phyloP scores from a whole-genome alignment of 2,329 filamentous ascomycete species.

The Fusarium sp. region DNA sequence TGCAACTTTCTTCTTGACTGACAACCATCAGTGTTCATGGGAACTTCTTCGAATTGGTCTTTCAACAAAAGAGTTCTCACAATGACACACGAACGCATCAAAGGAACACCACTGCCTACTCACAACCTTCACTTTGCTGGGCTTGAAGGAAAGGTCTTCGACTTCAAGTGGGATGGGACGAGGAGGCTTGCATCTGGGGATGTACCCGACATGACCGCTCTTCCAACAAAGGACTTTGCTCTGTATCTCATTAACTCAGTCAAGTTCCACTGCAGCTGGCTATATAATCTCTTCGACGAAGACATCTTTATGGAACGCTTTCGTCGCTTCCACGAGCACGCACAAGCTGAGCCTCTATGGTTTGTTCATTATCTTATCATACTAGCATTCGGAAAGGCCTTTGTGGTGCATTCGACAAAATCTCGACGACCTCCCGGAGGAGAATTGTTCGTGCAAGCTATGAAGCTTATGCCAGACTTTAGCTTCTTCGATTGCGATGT shows the following conservation, averaged over 20 bases:
- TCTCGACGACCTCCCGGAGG: conserved; percentile 27
- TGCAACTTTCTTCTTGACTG: background rate
- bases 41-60: conserved; percentile 37
- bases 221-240: conserved; percentile 35
- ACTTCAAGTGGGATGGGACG: conserved; percentile 27
- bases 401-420: conserved; percentile 36
- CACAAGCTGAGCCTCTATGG: conserved; percentile 22
- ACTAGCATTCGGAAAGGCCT: conserved; percentile 36
- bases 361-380: conserved; percentile 39
- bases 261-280: conserved; percentile 36
- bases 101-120: conserved; percentile 22
- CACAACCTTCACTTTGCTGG: conserved; percentile 27
- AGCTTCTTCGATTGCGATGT: conserved; percentile 29
- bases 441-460: conserved; percentile 35
- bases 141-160: conserved; percentile 32
- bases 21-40: conserved; percentile 30
- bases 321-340: conserved; percentile 21
- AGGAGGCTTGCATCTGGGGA: conserved; percentile 4
- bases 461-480: conserved; percentile 39
- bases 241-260: conserved; percentile 38
- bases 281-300: conserved; percentile 36
- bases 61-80: conserved; percentile 38
- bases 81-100: conserved; percentile 36
- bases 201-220: background rate
- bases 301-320: conserved; percentile 34